Base-by-base conservation (phyloP, 495 filamentous ascomycete species). In the Hypoxylon trugodes region DNA sequence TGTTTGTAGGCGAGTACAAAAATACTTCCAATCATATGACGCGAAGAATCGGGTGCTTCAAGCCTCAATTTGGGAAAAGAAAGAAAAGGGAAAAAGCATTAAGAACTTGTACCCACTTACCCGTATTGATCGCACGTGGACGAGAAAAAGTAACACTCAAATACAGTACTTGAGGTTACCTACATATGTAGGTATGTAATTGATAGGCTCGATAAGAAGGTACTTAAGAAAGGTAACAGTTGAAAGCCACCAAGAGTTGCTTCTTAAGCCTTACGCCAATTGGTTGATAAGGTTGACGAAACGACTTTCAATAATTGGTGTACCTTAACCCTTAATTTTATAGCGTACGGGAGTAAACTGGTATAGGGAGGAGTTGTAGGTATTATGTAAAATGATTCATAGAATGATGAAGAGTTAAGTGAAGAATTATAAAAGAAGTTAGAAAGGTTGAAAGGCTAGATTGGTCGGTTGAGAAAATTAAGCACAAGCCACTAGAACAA, bases 1-100 rank as follows among this genome's bases (percentile, higher is more conserved):
- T 67, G 58, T 62, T 51, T 61, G 49, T 49, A 36, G 10, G 36
- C 38, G 16, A 47, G 38, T 61, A 61, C 63, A 52, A 46, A 47
- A 61, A 56, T 52, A 57, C 57, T 50, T 61, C 37, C 52, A 61
- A 45, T 66, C 63, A 61, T 56, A 66, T 66, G 63, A 66, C 63
- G 52, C 32, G 57, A 51, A 53, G 57, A 57, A 50, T 61, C 63
- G 63, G 38, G 46, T 66, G 57, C 52, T 35, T 50, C 47, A 48
- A 57, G 61, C 53, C 48, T 48, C 54, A 65, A 41, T 30, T 37
- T 28, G 46, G 30, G 41, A 37, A 48, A 57, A 52, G 25, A 41
- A 53, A 47, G 33, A 37, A 40, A 41, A 28, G 15, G 38, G 16
- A 3, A 19, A n/a, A n/a, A n/a, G n/a, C n/a, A n/a, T n/a, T n/a